Evolutionary conservation across 345 rosid species (phyloP), one percentile per base, ranked within the genome.

Genomic region (Camelina laxa): DNA sequence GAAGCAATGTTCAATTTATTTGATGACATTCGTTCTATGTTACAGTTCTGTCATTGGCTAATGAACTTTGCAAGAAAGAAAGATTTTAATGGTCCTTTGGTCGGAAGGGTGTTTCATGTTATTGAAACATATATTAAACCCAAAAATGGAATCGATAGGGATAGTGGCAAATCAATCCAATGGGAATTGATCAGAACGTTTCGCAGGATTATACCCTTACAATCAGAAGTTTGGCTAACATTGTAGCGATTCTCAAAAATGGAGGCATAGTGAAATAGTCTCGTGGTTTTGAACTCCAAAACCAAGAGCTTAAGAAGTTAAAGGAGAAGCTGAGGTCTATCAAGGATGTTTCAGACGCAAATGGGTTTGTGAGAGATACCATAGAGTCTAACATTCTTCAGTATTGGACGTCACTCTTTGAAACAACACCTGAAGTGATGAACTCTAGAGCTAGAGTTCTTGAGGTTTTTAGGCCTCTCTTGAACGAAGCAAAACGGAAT

Each of bases 1-100:
- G 51, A 67, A 67, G 27, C 24, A 39, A 54, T 67, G 62, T 67
- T 67, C 71, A 3, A 36, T 1, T 22, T 67, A 53, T 53, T 16
- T 5, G 16, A 53, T 53, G 16, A 53, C 58, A 13, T 21, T 22
- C n/a, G 9, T 21, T 22, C 33, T 12, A 12, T 53, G n/a, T 53
- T 53, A 53, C n/a, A 5, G 4, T 22, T 53, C 9, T 12, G 33
- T 14, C 13, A 2, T 53, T 5, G 9, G 33, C 9, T 22, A 22
- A 3, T 24, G 9, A 27, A 6, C 16, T 13, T 13, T 13, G 2
- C 31, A 13, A 16, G 35, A 16, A 13, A 24, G 10, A 47, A 45
- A 45, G 2, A 6, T 44, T 1, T 15, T 44, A 14, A 44, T 7
- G 6, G 41, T 10, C 38, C 2, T 5, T n/a, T 47, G 35, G 12